Evolutionary conservation across 2,329 filamentous ascomycete genomes (phyloP).

Genomic region (Pseudovirgaria hyperparasitica): DNA sequence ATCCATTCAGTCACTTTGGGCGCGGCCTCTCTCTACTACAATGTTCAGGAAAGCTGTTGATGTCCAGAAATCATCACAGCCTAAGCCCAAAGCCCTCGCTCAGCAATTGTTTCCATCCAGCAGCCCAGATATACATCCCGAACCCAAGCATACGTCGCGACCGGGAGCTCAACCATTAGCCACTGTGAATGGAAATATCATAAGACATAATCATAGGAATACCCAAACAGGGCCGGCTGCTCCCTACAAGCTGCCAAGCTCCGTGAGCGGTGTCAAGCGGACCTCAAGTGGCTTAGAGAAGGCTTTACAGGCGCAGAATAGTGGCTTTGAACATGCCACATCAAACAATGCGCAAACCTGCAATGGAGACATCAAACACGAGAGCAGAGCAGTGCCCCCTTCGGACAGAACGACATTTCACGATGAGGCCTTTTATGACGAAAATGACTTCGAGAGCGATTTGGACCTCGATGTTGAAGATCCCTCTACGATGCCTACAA

Average conservation of each 20-base stretch:
- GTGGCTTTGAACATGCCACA: slow-evolving; percentile 16
- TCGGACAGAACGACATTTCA: slow-evolving; percentile 24
- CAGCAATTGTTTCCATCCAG: slow-evolving; percentile 16
- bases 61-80: slow-evolving; percentile 22
- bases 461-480: slow-evolving; percentile 59
- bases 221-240: slow-evolving; percentile 7
- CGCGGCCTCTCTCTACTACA: slow-evolving; percentile 5
- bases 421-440: slow-evolving; percentile 49
- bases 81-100: slow-evolving; percentile 9
- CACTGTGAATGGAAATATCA: slow-evolving; percentile 17
- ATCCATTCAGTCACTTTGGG: slow-evolving; percentile 1
- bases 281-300: slow-evolving; percentile 35
- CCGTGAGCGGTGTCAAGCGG: slow-evolving; percentile 28
- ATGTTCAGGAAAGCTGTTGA: slow-evolving; percentile 31
- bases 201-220: slow-evolving; percentile 15
- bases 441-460: slow-evolving; percentile 82
- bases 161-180: slow-evolving; percentile 20
- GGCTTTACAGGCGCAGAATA: slow-evolving; percentile 23
- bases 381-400: slow-evolving; percentile 3
- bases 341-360: slow-evolving; percentile 7
- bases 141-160: slow-evolving; percentile 22
- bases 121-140: slow-evolving; percentile 31
- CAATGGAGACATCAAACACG: slow-evolving; percentile 13
- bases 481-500: slow-evolving; percentile 35
- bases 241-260: slow-evolving; percentile 6